Base-by-base conservation (phyloP, 2,329 filamentous ascomycete genomes). In the Aspergillus puulaauensis region DNA sequence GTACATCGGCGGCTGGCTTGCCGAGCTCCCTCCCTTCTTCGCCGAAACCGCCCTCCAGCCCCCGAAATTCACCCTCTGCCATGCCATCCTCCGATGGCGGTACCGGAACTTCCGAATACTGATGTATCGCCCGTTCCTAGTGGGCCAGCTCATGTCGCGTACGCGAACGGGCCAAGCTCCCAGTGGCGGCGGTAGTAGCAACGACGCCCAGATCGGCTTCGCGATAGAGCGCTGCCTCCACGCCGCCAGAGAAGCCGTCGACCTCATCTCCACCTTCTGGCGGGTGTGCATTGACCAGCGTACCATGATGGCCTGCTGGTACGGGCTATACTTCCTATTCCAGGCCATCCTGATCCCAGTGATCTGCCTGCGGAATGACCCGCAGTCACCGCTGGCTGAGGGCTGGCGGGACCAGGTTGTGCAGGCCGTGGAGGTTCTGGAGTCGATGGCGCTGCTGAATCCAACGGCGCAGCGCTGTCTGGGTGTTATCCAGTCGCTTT, bases 31-130 rank as follows among this genome's bases (percentile, higher is more conserved):
- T 12, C 9, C 62, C 2, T 72, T 68, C 52, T 73, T 70, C 54
- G 57, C 63, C 24, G 63, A 70, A 49, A 59, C 58, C 44, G 61
- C 61, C n/a, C 35, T 60, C 3, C 58, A 68, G 37, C 56, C 62
- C 15, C 52, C 61, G 2, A 61, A 66, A 21, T 64, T 65, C 24
- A 58, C 61, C 6, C 63, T 70, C 4, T 58, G 70, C 4, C 65
- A 70, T 14, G 62, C 70, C 4, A 66, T 67, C 6, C 59, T 73
- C 6, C 62, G 61, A 9, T 75, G 70, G 72, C 62, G 72, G 35
- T 68, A 64, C 50, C 66, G 68, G 39, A 70, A 73, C 37, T 62
- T 75, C 15, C 65, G 68, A 1, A 72, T 73, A 19, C 65, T 75
- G 11, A 68, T 73, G 59, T 73, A 71, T 35, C 67, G 71, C 2